A percentile compares a stretch with the other conserved stretches of the same genome.
Conservation (phyloP, 768 basidiomycete genomes). For the Gloeopeniophorella convolvens region DNA sequence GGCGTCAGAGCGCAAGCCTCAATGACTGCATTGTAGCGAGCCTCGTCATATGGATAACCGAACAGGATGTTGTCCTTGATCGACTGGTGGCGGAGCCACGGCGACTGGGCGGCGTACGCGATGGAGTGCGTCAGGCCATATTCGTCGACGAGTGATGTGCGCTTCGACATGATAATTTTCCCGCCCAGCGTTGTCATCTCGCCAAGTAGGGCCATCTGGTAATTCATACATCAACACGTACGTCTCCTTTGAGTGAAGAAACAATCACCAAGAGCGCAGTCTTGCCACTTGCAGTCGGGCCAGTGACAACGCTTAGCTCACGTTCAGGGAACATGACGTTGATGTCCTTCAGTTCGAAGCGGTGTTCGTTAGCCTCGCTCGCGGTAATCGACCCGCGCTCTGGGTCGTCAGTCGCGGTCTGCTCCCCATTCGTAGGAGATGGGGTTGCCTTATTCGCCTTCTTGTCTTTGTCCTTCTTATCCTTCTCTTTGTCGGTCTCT, state of each 20-base stretch:
- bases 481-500: slow-evolving; percentile 26
- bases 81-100: slow-evolving; percentile 40
- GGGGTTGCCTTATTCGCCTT: slow-evolving; percentile 11
- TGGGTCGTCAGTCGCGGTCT: slow-evolving; percentile 21
- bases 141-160: slow-evolving; percentile 50
- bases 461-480: slow-evolving; percentile 23
- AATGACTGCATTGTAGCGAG: slow-evolving; percentile 69
- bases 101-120: slow-evolving; percentile 45
- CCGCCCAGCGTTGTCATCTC: slow-evolving; percentile 60
- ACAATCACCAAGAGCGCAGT: slow-evolving; percentile 65
- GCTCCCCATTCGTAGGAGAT: slow-evolving; percentile 7
- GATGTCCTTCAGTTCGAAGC: slow-evolving; percentile 65
- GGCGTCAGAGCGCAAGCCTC: slow-evolving; percentile 77
- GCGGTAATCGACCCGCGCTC: slow-evolving; percentile 21
- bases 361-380: slow-evolving; percentile 31
- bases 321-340: slow-evolving; percentile 66
- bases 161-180: slow-evolving; percentile 59
- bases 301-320: slow-evolving; percentile 62
- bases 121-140: slow-evolving; percentile 49
- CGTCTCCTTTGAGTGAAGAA: neutral
- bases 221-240: neutral
- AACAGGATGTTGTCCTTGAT: slow-evolving; percentile 61
- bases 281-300: slow-evolving; percentile 80
- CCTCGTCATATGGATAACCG: slow-evolving; percentile 49
- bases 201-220: slow-evolving; percentile 62